These are phyloP conservation scores for Vigna unguiculata DNA, from an alignment of 306 rosid genomes.

Conservation along the genomic window DNA sequence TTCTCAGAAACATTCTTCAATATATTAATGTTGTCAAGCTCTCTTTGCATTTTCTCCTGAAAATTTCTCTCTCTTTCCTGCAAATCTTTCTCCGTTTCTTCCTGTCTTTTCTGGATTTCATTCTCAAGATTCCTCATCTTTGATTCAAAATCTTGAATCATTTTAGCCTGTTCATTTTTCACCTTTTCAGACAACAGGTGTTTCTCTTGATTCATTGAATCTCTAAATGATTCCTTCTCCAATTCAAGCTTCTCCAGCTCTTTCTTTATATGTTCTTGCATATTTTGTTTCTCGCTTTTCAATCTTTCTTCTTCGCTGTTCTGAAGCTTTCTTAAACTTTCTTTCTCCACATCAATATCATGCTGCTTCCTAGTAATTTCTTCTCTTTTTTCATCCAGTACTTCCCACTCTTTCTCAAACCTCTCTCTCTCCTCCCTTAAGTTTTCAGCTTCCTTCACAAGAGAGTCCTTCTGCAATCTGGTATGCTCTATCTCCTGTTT, in stretches of 20 bases:
- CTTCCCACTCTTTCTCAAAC: conserved; percentile 92
- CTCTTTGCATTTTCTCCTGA: conserved; percentile 77
- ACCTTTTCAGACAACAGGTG: conserved; percentile 63
- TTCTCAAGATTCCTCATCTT: conserved; percentile 66
- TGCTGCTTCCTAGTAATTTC: conserved; percentile 56
- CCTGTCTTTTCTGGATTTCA: conserved; percentile 63
- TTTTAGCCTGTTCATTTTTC: conserved; percentile 58
- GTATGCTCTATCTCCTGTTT: conserved; percentile 79
- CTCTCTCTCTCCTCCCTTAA: conserved; percentile 76
- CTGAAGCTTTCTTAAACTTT: conserved; percentile 59
- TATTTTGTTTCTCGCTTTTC: conserved; percentile 63
- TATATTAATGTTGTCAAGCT: conserved; percentile 54
- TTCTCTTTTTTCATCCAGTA: conserved; percentile 74
- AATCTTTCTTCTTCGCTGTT: conserved; percentile 67
- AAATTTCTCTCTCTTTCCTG: conserved; percentile 68
- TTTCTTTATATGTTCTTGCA: conserved; percentile 61
- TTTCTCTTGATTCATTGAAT: conserved; percentile 63
- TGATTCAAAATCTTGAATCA: conserved; percentile 73
- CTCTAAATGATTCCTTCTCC: conserved; percentile 75
- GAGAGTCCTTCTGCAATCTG: conserved; percentile 61
- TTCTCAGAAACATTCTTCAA: conserved; percentile 66
- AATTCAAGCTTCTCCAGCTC: conserved; percentile 74
- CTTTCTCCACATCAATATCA: conserved; percentile 68
- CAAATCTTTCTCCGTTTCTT: conserved; percentile 61
- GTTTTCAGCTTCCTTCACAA: conserved; percentile 68